Percentiles rank a stretch among this genome's conserved stretches.
These are phyloP conservation scores for Candida succiphila DNA, from an alignment of 805 yeast genomes.

Conservation along the genomic window DNA sequence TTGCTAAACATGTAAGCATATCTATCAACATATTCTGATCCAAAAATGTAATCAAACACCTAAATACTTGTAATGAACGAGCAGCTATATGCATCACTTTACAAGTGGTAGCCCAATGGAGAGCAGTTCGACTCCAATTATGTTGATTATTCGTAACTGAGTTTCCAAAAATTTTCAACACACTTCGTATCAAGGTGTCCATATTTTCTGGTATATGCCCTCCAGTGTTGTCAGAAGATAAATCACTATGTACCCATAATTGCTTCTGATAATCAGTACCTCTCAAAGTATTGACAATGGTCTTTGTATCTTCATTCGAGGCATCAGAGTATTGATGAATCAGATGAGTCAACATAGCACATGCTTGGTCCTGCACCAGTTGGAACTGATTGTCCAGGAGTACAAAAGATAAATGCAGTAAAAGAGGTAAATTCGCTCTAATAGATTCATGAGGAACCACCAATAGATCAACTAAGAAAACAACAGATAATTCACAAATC, in stretches of 20 bases:
- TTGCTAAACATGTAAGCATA: conserved; percentile 86
- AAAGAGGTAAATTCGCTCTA: conserved; percentile 50
- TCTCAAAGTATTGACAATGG: conserved; percentile 48
- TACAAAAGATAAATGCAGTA: conserved; percentile 72
- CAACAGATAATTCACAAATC: conserved; percentile 75
- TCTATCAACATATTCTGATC: conserved; percentile 87
- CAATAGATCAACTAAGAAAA: conserved; percentile 75
- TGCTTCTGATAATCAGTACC: conserved; percentile 35
- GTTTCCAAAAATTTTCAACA: conserved; percentile 45
- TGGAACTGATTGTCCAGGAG: conserved; percentile 81
- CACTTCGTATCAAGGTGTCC: conserved; percentile 62
- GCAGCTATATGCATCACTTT: conserved; percentile 97
- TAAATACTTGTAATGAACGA: conserved; percentile 85
- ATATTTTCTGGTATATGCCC: conserved; percentile 80
- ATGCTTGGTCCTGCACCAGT: conserved; percentile 78
- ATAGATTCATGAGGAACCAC: conserved; percentile 57
- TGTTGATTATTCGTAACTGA: conserved; percentile 46
- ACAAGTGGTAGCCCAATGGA: conserved; percentile 95
- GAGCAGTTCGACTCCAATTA: conserved; percentile 78
- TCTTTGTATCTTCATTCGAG: conserved; percentile 42
- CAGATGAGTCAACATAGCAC: conserved; percentile 61
- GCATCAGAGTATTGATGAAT: conserved; percentile 51
- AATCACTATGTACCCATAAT: conserved; percentile 83
- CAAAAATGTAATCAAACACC: conserved; percentile 70
- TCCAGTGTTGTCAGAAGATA: conserved; percentile 65